These are phyloP conservation scores for Pyrenophora tritici-repentis DNA, from an alignment of 2,329 filamentous ascomycete genomes.

Conservation along the genomic window DNA sequence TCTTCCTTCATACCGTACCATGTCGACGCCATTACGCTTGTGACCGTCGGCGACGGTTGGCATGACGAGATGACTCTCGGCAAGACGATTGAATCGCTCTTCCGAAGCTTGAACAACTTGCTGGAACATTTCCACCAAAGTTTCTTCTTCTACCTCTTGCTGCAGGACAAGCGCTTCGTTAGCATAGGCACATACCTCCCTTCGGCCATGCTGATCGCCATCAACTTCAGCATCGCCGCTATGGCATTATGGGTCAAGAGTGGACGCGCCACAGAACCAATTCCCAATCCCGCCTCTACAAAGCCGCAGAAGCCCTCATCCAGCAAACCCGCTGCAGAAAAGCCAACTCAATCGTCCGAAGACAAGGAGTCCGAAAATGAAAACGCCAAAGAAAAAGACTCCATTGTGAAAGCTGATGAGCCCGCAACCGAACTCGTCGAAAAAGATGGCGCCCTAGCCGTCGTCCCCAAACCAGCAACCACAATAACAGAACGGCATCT, in stretches of 20 bases:
- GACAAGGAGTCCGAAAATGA: conserved; percentile 1
- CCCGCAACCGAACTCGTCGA: conserved; percentile 37
- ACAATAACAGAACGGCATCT: conserved; percentile 65
- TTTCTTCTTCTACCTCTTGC: conserved; percentile 98
- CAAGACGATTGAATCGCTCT: conserved; percentile 84
- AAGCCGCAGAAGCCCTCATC: conserved; percentile 11
- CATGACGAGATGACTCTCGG: conserved; percentile 98
- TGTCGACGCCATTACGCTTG: conserved; percentile 91
- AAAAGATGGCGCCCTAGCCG: conserved; percentile 40
- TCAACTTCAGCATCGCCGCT: conserved; percentile 93
- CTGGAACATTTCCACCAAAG: conserved; percentile 97
- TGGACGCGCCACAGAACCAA: conserved; percentile 54
- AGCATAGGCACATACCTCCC: conserved; percentile 98
- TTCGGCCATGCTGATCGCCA: conserved; percentile 94
- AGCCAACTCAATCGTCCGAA: background rate
- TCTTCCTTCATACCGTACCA: conserved; percentile 98
- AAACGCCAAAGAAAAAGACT: conserved; percentile 43
- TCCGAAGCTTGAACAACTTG: conserved; percentile 92
- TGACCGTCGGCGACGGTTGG: conserved; percentile 89
- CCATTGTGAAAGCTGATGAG: conserved; percentile 1
- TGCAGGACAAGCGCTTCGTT: conserved; percentile 90
- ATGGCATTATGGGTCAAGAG: conserved; percentile 93
- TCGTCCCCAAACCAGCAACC: conserved; percentile 48
- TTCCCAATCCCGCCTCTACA: conserved; percentile 35
- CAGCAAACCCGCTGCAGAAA: conserved; percentile 63